A percentile compares a stretch with the other conserved stretches of the same genome.
These are phyloP conservation scores for Penicillium argentinense DNA, from an alignment of 495 filamentous ascomycete species.

Conservation along the genomic window DNA sequence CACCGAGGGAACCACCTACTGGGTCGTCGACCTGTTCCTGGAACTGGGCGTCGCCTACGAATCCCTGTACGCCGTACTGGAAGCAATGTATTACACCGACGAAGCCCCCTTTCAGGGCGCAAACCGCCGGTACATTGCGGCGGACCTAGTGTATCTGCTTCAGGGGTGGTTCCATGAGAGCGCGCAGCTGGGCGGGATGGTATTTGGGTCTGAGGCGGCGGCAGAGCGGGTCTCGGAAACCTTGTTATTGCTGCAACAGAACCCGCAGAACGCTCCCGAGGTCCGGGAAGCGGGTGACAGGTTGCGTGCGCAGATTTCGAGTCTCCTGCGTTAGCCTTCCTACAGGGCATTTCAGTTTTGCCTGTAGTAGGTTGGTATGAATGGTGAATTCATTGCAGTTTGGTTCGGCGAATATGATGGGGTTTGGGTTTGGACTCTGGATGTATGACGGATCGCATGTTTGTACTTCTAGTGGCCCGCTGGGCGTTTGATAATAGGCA, in stretches of 20 bases:
- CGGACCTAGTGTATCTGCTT: conserved; percentile 62
- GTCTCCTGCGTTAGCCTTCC: conserved; percentile 35
- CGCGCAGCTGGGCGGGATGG: conserved; percentile 49
- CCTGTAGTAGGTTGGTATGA: too few species aligned
- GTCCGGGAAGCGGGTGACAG: conserved; percentile 26
- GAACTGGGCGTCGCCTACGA: conserved; percentile 74
- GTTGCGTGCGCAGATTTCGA: conserved; percentile 45
- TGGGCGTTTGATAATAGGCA: too few species aligned
- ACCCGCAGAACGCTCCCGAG: conserved; percentile 16
- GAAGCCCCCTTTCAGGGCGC: conserved; percentile 77
- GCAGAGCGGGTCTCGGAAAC: conserved; percentile 47
- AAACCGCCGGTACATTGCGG: conserved; percentile 58
- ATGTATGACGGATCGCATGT: too few species aligned
- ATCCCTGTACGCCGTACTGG: conserved; percentile 71
- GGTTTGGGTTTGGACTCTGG: too few species aligned
- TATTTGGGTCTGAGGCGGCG: conserved; percentile 54
- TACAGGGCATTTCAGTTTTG: too few species aligned
- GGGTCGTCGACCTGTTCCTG: conserved; percentile 81
- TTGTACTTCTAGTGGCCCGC: too few species aligned
- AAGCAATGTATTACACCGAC: conserved; percentile 79
- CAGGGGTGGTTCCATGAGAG: conserved; percentile 64
- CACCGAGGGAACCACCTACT: conserved; percentile 64
- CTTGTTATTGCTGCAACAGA: conserved; percentile 45
- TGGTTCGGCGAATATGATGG: too few species aligned
- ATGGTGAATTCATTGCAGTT: too few species aligned